Base-by-base conservation (phyloP, 192 early-diverging fungal genomes). In the Coemansia reversa region DNA sequence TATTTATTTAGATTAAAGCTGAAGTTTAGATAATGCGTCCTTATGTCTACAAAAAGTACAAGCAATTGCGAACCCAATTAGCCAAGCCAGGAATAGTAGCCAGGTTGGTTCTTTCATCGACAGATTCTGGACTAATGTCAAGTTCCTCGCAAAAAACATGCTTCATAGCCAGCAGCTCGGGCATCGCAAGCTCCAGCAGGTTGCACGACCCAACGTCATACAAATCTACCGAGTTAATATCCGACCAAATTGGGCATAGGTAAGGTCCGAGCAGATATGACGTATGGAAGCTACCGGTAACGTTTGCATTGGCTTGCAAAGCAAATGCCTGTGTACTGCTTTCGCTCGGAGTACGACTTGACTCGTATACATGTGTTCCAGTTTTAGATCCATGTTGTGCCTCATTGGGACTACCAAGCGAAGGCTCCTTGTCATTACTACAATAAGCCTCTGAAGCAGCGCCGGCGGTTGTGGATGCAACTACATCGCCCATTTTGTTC, bases 181-280 rank as follows among this genome's bases (percentile, higher is more conserved):
- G 78, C 22, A 69, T 65, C 27, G 63, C 71, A 27, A 81, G 55
- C 66, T 81, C 78, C 1, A 81, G 58, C 47, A 81, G 48, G 29
- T 75, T 75, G 66, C 73, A 75, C 32, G 56, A 63, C 16, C 78
- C 73, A 19, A 81, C 73, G 39, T 81, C 78, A 30, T 81, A 81
- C 39, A 75, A 45, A 52, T 81, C 78, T 22, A 81, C 78, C 11
- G 78, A 67, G 24, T 66, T 72, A 25, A 75, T 75, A n/a, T 81
- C 78, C 20, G 78, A 58, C 78, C 78, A 81, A 55, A 81, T 71
- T 20, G 78, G 78, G 51, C 78, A 81, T 56, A 81, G 53, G 18
- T 72, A 75, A 32, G 78, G 78, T 1, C 78, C 73, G 5, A 72
- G 78, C 22, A 81, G 11, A 55, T 67, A 72, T 28, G 78, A 81